These are phyloP conservation scores for Russula griseocarnosa DNA, from an alignment of 768 basidiomycete species.

Conservation along the genomic window DNA sequence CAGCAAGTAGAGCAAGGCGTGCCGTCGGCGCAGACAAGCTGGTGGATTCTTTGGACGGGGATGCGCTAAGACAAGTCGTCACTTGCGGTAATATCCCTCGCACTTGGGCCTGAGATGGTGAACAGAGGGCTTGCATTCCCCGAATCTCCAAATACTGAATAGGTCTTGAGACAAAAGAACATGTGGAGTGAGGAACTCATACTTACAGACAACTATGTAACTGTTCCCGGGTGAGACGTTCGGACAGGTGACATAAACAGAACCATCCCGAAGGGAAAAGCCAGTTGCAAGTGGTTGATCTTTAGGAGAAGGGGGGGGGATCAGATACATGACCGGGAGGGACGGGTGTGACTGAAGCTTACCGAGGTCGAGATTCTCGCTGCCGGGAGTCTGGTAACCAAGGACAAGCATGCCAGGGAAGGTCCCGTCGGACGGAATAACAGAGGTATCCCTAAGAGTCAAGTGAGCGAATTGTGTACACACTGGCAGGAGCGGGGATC, in stretches of 20 bases:
- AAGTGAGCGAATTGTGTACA: neutral
- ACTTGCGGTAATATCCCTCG: no score
- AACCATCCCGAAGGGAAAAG: conserved; percentile 41
- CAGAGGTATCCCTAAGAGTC: conserved; percentile 29
- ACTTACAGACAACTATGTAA: conserved; percentile 48
- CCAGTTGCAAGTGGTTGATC: conserved; percentile 43
- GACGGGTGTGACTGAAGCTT: conserved; percentile 27
- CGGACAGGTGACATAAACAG: conserved; percentile 41
- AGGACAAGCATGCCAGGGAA: conserved; percentile 45
- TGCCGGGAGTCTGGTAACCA: conserved; percentile 38
- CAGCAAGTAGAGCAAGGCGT: neutral
- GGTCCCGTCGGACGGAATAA: conserved; percentile 40
- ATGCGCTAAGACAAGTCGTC: no score
- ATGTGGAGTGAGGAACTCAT: neutral
- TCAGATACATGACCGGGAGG: neutral
- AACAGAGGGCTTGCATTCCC: conserved; percentile 22
- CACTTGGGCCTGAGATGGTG: conserved; percentile 15
- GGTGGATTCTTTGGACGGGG: no score
- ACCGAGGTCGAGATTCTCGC: conserved; percentile 50
- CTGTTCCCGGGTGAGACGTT: conserved; percentile 36
- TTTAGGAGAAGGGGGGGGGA: conserved; percentile 20
- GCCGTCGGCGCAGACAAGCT: neutral
- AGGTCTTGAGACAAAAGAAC: neutral
- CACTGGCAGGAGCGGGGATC: conserved; percentile 6
- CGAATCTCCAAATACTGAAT: conserved; percentile 22